Percentiles rank a stretch among this genome's conserved stretches.
Evolutionary conservation across 768 basidiomycete species (phyloP).

Genomic region (Calocybe cyanea): DNA sequence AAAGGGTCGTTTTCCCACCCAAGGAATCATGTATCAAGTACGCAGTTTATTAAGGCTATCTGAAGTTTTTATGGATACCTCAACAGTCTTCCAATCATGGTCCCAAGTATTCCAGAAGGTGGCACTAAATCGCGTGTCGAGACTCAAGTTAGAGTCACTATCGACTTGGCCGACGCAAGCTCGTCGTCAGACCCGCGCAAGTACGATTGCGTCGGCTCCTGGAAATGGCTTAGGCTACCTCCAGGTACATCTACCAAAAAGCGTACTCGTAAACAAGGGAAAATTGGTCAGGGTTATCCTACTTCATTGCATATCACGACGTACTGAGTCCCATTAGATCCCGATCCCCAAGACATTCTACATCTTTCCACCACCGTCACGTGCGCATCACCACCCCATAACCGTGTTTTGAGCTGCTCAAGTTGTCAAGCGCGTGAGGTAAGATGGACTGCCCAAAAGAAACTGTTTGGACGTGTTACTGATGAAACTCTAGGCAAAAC

Average conservation of each 20-base stretch:
- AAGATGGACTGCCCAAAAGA: conserved; percentile 16
- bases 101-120: conserved; percentile 76
- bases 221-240: conserved; percentile 84
- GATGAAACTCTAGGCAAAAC: conserved; percentile 62
- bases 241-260: conserved; percentile 81
- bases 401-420: conserved; percentile 76
- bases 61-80: conserved; percentile 11
- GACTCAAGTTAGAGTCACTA: conserved; percentile 83
- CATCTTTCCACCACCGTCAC: conserved; percentile 71
- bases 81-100: conserved; percentile 70
- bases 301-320: conserved; percentile 10
- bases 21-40: conserved; percentile 78
- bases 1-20: conserved; percentile 64
- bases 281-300: conserved; percentile 53
- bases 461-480: conserved; percentile 6
- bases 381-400: conserved; percentile 77
- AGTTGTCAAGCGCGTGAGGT: conserved; percentile 88
- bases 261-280: conserved; percentile 78
- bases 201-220: conserved; percentile 82
- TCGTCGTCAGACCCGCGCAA: conserved; percentile 57
- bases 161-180: conserved; percentile 72
- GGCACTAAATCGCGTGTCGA: conserved; percentile 94
- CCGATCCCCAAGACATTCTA: conserved; percentile 64
- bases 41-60: conserved; percentile 21
- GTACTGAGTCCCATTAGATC: conserved; percentile 43